Conservation (phyloP, 257 asterid species). For the Plectranthus barbatus region DNA sequence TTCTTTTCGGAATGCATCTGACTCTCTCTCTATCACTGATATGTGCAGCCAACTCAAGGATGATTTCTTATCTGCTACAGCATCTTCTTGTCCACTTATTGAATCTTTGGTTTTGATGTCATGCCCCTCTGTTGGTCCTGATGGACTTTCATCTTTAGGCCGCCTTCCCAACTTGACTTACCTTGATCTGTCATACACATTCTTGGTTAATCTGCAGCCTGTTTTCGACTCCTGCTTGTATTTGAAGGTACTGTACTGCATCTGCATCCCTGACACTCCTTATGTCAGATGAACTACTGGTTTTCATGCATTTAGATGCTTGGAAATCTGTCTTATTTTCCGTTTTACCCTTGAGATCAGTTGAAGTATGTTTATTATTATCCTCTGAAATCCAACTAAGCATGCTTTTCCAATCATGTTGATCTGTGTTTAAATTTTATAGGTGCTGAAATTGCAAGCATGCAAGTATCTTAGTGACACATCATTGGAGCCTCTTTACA, state of each 20-base stretch:
- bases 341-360: no score
- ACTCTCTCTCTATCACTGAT: constrained; percentile 7
- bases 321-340: not conserved
- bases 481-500: constrained; percentile 87
- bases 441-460: constrained; percentile 98
- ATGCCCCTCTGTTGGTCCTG: constrained; percentile 79
- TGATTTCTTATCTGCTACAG: constrained; percentile 82
- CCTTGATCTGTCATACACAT: constrained; percentile 90
- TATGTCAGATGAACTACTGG: not conserved
- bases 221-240: constrained; percentile 63
- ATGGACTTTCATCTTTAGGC: constrained; percentile 64
- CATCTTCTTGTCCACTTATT: constrained; percentile 68
- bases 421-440: not conserved
- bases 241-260: constrained; percentile 51
- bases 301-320: not conserved
- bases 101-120: constrained; percentile 90
- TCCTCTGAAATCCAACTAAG: not conserved
- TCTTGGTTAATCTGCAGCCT: constrained; percentile 75
- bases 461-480: constrained; percentile 87
- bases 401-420: not conserved
- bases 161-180: constrained; percentile 64
- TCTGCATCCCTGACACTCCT: not conserved
- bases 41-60: constrained; percentile 82
- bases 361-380: not conserved
- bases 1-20: not conserved